Base-by-base conservation (phyloP, 192 early-diverging fungal species). In the Coemansia sp. region DNA sequence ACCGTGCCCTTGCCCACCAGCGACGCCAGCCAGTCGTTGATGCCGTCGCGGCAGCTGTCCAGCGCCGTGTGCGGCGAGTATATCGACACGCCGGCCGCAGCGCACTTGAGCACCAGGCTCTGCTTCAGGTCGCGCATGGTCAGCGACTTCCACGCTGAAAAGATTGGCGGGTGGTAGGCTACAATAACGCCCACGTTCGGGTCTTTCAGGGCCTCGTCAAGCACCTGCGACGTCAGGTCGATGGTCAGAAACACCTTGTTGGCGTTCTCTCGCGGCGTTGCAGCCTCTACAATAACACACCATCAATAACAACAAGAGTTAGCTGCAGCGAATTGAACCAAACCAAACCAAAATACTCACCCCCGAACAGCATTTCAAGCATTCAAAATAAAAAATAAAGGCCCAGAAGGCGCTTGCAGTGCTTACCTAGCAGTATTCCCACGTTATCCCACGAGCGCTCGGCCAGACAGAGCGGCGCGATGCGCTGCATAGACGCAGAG, bases 91-190 rank as follows among this genome's bases (percentile, higher is more conserved):
- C 92, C 92, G 18, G 83, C 78, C n/a, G 92, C 92, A 6, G 88
- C 86, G 46, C 90, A 91, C 55, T 83, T 85, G 23, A 97, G 71
- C 0, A 93, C 84, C 63, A 95, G 88, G 48, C 77, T 75, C 67
- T 93, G 91, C 70, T 92, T 94, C 12, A 82, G 80, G 73, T 96
- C 89, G 33, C 74, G 67, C 62, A 89, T 66, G 16, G 80, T 82
- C 40, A 96, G 81, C 21, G 86, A 85, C 71, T 95, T 97, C 68
- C 92, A 82, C 19, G 87, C 63, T 14, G 74, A 74, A 80, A 98
- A 98, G 47, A 98, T 88, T 9, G 94, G 93, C 32, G 94, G 96
- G 68, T 95, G 94, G 75, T 98, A 98, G 21, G 93, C 79, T 18
- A 98, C 85, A 62, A 98, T 93, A 2, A 93, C 85, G 21, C 92